Base-by-base conservation (phyloP, 2,329 filamentous ascomycete species). In the Colletotrichum sp. region DNA sequence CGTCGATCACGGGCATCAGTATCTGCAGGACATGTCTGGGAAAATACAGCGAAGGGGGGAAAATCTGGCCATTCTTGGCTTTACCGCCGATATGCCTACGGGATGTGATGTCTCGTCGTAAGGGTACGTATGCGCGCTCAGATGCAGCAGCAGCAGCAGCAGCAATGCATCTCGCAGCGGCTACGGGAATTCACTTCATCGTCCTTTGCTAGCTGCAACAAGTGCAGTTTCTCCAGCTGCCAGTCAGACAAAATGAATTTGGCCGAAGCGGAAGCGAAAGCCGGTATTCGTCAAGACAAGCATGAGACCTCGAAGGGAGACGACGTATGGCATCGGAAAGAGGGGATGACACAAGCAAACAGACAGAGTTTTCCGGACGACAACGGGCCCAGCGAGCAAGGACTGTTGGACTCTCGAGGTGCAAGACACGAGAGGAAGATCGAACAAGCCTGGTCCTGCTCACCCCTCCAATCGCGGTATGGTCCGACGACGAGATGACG, bases 1-100 rank as follows among this genome's bases (percentile, higher is more conserved):
- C 67, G 72, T 71, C 67, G 72, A 74, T 74, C 72, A 71, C 72
- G 60, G 67, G 67, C 67, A 48, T 74, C 71, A 48, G 43, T 36
- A 52, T 43, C 67, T 70, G 57, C 65, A 63, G 65, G 26, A 67
- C 16, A 48, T 63, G 71, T 38, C 34, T 21, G 65, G 55, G 68
- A 67, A n/a, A 38, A 26, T 12, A 1, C 1, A 67, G 18, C 0
- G 38, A 32, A 30, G 18, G 65, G 43, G 18, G 55, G 32, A 32
- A 69, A 61, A 61, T 48, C 67, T 61, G 67, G 55, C 55, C 67
- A 16, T 61, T 32, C 55, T 61, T 69, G 67, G 66, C 52, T 60
- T 38, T 26, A 21, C 30, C 30, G 66, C 48, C 32, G 32, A 68
- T 24, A 52, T 52, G 26, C 30, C 57, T 18, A 21, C 43, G 43